Conservation (phyloP, 2,329 filamentous ascomycete genomes). For the Sarocladium oryzae region DNA sequence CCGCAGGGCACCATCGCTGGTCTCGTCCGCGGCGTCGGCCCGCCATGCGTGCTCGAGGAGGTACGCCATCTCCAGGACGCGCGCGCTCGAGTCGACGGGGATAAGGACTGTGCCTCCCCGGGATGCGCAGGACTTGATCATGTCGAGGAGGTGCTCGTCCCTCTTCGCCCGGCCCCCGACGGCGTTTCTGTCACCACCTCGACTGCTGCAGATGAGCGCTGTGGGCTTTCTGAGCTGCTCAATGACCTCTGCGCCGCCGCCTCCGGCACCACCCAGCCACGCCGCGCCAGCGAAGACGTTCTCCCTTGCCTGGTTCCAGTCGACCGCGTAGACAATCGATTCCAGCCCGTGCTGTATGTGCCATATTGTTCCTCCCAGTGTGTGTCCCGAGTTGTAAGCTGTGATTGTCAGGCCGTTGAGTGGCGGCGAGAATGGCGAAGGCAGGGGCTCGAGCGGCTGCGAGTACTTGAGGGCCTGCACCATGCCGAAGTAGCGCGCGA, state of each 20-base stretch:
- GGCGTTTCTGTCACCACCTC: constrained; percentile 66
- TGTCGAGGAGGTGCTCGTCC: constrained; percentile 78
- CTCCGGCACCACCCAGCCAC: constrained; percentile 79
- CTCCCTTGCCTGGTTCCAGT: constrained; percentile 97
- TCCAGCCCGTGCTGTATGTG: constrained; percentile 95
- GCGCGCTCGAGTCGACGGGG: constrained; percentile 90
- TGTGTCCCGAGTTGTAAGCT: constrained; percentile 94
- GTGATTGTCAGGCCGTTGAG: constrained; percentile 90
- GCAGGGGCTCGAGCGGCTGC: constrained; percentile 84
- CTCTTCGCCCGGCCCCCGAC: constrained; percentile 68
- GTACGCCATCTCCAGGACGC: constrained; percentile 87
- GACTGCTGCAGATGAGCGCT: constrained; percentile 85
- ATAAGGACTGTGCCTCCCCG: constrained; percentile 88
- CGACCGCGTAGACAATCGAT: constrained; percentile 93
- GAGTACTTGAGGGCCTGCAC: constrained; percentile 95
- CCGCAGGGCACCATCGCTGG: constrained; percentile 45
- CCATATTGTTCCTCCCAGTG: constrained; percentile 96
- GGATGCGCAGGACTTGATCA: constrained; percentile 70
- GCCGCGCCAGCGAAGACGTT: constrained; percentile 91
- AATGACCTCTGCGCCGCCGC: constrained; percentile 81
- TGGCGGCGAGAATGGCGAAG: constrained; percentile 81
- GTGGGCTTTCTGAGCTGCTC: constrained; percentile 91
- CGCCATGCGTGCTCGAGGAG: constrained; percentile 90
- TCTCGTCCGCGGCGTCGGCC: constrained; percentile 47
- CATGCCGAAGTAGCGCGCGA: constrained; percentile 82